Conservation (phyloP, 305 asterid species). For the Ilex paraguariensis region DNA sequence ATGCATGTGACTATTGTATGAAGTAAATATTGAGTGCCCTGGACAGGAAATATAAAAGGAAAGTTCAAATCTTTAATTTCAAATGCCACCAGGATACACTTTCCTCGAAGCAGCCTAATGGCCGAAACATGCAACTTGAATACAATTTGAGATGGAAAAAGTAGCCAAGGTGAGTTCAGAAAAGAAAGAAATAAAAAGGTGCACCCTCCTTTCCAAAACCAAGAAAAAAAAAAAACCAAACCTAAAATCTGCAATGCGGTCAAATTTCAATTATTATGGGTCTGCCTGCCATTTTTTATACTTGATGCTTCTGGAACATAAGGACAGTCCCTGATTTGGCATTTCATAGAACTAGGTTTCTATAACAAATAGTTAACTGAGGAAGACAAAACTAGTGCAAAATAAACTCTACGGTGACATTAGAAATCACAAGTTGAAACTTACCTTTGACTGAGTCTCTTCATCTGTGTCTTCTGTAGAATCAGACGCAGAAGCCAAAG, state of each 20-base stretch:
- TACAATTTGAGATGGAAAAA: no score
- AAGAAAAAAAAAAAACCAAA: no score
- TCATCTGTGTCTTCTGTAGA: conserved; percentile 48
- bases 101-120: no score
- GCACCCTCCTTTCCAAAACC: neutral
- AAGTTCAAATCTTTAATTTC: no score
- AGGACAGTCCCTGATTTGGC: neutral
- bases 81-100: no score
- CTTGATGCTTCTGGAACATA: neutral
- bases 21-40: no score
- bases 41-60: no score
- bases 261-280: neutral
- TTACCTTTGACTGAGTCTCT: conserved; percentile 67
- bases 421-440: conserved; percentile 17
- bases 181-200: no score
- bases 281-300: no score
- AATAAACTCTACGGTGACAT: neutral
- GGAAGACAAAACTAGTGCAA: neutral
- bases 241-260: neutral
- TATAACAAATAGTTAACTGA: neutral
- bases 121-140: no score
- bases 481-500: conserved; percentile 44
- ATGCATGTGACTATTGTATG: no score
- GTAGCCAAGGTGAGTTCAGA: no score
- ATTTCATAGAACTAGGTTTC: neutral